phyloP scores from a whole-genome alignment of 352 stramenopile genomes.

The Thalassiosira hispida region DNA sequence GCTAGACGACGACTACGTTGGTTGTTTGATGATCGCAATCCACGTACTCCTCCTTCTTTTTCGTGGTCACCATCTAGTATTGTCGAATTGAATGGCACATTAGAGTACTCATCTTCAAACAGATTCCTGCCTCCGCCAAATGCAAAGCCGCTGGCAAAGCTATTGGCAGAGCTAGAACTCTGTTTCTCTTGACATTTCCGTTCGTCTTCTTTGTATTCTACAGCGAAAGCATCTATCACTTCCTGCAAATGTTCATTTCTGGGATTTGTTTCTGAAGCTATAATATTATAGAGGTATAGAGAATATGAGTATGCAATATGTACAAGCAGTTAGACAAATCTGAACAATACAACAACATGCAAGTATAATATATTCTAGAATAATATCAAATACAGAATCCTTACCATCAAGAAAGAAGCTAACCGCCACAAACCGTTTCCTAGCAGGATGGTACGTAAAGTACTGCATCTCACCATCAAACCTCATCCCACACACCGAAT shows the following conservation, averaged over 20 bases:
- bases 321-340: no score
- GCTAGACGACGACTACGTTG: conserved; percentile 11
- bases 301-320: no score
- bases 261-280: conserved; percentile 36
- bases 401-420: conserved; percentile 42
- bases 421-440: conserved; percentile 39
- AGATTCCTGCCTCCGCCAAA: conserved; percentile 18
- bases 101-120: background rate
- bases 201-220: conserved; percentile 38
- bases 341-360: no score
- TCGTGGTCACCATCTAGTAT: background rate
- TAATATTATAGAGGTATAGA: background rate
- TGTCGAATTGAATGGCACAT: conserved; percentile 5
- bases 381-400: no score
- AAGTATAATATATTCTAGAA: no score
- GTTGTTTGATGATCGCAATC: background rate
- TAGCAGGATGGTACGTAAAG: conserved; percentile 64
- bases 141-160: conserved; percentile 27
- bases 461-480: conserved; percentile 84
- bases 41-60: background rate
- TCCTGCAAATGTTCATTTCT: conserved; percentile 53
- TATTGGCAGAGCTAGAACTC: conserved; percentile 5
- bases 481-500: conserved; percentile 64
- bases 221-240: conserved; percentile 48
- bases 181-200: conserved; percentile 46